phyloP scores from a whole-genome alignment of 441 rosid species.

The Rhodomyrtus psidioides region DNA sequence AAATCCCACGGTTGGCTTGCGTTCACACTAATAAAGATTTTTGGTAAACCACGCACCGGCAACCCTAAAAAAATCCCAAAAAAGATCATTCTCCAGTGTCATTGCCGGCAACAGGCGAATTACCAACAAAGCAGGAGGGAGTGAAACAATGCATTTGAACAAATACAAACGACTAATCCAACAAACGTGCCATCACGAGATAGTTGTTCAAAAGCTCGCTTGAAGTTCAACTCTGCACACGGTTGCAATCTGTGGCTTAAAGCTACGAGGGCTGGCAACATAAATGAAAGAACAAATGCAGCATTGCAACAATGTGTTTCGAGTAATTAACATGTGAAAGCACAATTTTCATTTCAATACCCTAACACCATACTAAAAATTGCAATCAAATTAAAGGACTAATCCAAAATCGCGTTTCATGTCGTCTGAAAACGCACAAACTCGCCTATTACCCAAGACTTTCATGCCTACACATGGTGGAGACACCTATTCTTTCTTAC shows the following conservation, averaged over 20 bases:
- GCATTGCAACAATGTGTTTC: neutral
- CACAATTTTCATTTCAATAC: neutral
- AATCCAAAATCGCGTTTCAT: neutral
- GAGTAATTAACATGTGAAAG: neutral
- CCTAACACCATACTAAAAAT: neutral
- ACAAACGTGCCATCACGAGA: neutral
- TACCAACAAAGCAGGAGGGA: neutral
- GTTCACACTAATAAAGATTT: too few species aligned
- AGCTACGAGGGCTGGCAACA: neutral
- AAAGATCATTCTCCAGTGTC: constrained; percentile 13
- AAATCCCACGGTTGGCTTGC: neutral
- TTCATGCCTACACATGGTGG: too few species aligned
- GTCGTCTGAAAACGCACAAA: neutral
- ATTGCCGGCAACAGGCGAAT: too few species aligned
- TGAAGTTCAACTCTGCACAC: neutral
- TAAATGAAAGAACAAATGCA: neutral
- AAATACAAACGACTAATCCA: neutral
- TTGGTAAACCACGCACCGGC: neutral
- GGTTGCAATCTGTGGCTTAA: neutral
- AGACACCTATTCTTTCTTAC: too few species aligned
- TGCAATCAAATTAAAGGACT: neutral
- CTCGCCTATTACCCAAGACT: too few species aligned
- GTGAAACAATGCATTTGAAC: neutral
- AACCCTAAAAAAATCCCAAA: constrained; percentile 31
- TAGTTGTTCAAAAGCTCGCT: neutral